Conservation (phyloP, 352 stramenopile genomes). For the Globisporangium emineosum region DNA sequence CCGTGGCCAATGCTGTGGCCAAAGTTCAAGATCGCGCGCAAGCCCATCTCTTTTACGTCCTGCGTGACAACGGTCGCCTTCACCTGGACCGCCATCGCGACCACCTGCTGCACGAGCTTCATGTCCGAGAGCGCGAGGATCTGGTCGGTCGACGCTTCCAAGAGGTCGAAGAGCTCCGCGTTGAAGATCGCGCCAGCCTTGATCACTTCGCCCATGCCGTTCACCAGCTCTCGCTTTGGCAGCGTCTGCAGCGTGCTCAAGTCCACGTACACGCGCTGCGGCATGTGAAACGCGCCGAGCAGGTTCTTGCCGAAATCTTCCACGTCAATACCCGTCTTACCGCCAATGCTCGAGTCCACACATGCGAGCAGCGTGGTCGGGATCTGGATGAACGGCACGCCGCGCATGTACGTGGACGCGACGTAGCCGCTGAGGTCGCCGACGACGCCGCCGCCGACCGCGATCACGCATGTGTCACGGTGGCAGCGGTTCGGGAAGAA, state of each 20-base stretch:
- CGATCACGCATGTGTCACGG: constrained; percentile 79
- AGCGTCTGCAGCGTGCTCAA: constrained; percentile 92
- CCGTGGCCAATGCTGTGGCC: constrained; percentile 99
- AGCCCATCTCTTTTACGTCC: constrained; percentile 94
- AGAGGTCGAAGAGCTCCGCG: constrained; percentile 91
- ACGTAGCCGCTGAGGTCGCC: constrained; percentile 98
- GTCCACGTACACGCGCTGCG: constrained; percentile 96
- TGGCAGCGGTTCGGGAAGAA: constrained; percentile 82
- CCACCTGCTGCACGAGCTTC: constrained; percentile 60
- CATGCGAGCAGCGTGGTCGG: constrained; percentile 98
- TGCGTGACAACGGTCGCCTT: constrained; percentile 95
- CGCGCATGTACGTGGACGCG: constrained; percentile 96
- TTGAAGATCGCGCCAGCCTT: constrained; percentile 98
- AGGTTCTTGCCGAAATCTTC: constrained; percentile 96
- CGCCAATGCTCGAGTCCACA: constrained; percentile 97
- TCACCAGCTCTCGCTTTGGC: constrained; percentile 94
- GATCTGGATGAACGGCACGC: constrained; percentile 86
- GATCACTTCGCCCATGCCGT: constrained; percentile 95
- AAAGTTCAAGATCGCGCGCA: constrained; percentile 97
- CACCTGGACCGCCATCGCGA: constrained; percentile 79
- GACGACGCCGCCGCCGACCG: constrained; percentile 96
- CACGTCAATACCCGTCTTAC: constrained; percentile 98
- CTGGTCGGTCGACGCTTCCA: constrained; percentile 89
- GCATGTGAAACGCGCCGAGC: constrained; percentile 98
- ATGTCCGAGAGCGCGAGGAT: constrained; percentile 65